These are phyloP conservation scores for Phytophthora chlamydospora DNA, from an alignment of 352 stramenopile genomes.

Conservation along the genomic window DNA sequence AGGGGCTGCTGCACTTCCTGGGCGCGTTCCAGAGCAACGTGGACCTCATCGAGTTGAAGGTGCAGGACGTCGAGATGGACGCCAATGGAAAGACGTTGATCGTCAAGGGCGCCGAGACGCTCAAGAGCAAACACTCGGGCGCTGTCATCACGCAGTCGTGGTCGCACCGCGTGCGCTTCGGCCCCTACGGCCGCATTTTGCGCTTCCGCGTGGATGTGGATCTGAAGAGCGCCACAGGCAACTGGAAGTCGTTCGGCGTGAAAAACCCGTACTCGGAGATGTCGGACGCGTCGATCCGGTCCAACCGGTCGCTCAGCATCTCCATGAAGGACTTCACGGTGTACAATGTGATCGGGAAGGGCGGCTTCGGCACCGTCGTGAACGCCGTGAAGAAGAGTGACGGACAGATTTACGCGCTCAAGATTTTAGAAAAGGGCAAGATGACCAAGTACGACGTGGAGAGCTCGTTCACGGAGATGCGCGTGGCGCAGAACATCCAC, in stretches of 20 bases:
- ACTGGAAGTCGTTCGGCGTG: conserved; percentile 80
- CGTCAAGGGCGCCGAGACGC: conserved; percentile 81
- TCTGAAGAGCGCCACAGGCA: conserved; percentile 66
- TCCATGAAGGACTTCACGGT: conserved; percentile 91
- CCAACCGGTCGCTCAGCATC: conserved; percentile 85
- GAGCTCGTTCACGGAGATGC: conserved; percentile 90
- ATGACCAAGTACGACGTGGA: conserved; percentile 92
- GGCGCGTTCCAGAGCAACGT: conserved; percentile 80
- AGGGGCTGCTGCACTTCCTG: conserved; percentile 83
- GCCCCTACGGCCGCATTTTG: conserved; percentile 82
- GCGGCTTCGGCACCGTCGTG: conserved; percentile 88
- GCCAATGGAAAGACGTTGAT: conserved; percentile 70
- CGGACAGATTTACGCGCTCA: conserved; percentile 90
- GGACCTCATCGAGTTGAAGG: conserved; percentile 77
- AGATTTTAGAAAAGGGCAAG: conserved; percentile 90
- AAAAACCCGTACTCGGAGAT: conserved; percentile 86
- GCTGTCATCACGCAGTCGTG: conserved; percentile 76
- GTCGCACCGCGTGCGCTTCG: conserved; percentile 79
- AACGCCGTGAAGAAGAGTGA: conserved; percentile 92
- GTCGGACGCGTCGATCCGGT: conserved; percentile 78
- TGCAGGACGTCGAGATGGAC: conserved; percentile 70
- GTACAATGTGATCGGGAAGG: conserved; percentile 92
- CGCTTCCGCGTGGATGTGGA: conserved; percentile 84
- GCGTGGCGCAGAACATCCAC: conserved; percentile 88
- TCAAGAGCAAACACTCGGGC: conserved; percentile 82